Evolutionary conservation across 805 yeast species (phyloP).

Genomic region (Lipomyces oligophaga): DNA sequence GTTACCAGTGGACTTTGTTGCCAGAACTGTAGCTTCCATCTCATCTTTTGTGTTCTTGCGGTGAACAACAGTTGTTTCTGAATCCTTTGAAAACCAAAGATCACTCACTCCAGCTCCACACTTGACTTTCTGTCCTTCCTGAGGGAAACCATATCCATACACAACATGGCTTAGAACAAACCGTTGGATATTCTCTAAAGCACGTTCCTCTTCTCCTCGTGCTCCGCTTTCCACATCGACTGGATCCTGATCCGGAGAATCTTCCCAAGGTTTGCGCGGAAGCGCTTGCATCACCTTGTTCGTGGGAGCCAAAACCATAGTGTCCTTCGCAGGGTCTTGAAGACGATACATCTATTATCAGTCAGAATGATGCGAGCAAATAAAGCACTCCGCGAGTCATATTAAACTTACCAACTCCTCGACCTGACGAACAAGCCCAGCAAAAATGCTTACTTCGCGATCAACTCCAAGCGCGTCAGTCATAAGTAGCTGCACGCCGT

Average conservation of each 20-base stretch:
- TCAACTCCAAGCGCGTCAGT: constrained; percentile 41
- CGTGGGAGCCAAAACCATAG: constrained; percentile 67
- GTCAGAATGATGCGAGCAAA: too few relatives aligned
- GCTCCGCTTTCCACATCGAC: constrained; percentile 26
- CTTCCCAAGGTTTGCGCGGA: constrained; percentile 73
- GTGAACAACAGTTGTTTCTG: constrained; percentile 19
- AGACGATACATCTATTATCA: constrained; percentile 38
- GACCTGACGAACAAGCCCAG: constrained; percentile 67
- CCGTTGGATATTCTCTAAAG: constrained; percentile 49
- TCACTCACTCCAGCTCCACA: constrained; percentile 20
- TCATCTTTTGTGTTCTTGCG: constrained; percentile 6
- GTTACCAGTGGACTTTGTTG: constrained; percentile 30
- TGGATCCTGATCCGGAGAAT: constrained; percentile 52
- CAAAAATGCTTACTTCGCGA: constrained; percentile 54
- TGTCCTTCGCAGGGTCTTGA: constrained; percentile 43
- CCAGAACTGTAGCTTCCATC: constrained; percentile 26
- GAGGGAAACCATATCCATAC: constrained; percentile 27
- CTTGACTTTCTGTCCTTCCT: constrained; percentile 11
- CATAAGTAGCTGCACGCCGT: constrained; percentile 36
- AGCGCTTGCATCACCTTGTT: constrained; percentile 55
- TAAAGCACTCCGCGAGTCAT: too few relatives aligned
- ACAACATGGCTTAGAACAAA: constrained; percentile 66
- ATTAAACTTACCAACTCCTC: constrained; percentile 45
- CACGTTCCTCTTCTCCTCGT: constrained; percentile 47
- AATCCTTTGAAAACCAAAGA: constrained; percentile 22